Evolutionary conservation across 257 asterid genomes (phyloP), one percentile per base, ranked within the genome.

Genomic region (Solanum chilense): DNA sequence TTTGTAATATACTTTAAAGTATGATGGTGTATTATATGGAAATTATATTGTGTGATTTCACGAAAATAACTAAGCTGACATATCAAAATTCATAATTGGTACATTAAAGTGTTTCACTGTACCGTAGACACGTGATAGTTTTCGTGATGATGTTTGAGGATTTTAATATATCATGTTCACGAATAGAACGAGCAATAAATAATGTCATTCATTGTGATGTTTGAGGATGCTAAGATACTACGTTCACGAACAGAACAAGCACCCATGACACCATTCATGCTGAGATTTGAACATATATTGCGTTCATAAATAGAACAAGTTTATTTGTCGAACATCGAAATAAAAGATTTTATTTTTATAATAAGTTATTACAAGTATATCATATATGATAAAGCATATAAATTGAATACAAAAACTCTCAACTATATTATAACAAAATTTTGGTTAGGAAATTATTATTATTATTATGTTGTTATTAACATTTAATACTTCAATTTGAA

Each of bases 311-410:
- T 12, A 66, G 2, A 66, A 66, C 18, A 5, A 66, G 20, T 29
- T 66, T 66, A 10, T n/a, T 27, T 0, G 0, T 14, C 4, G 5
- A 16, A 16, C 45, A 42, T 0, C 21, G 0, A 2, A 13, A 68
- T 25, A 5, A 66, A 68, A 27, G 6, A 10, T 1, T 15, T 14
- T 16, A 3, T 7, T 15, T 31, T 4, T 23, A 69, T 31, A 69
- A 69, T 69, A 69, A 29, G 76, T 7, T 68, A 68, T 68, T 68
- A 7, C 9, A 52, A 52, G 9, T 52, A 52, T 68, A 29, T 27
- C 21, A 25, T 66, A 13, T 66, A 69, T 13, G 76, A 29, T 69
- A 69, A 69, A 37, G 41, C 41, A 69, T 69, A 29, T 69, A 14
- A 14, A 52, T 52, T 52, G 62, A 16, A 52, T 16, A 42, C 23